Evolutionary conservation across 1,284 basidiomycete genomes (phyloP).

Genomic region (Cystobasidiaceae sp.): DNA sequence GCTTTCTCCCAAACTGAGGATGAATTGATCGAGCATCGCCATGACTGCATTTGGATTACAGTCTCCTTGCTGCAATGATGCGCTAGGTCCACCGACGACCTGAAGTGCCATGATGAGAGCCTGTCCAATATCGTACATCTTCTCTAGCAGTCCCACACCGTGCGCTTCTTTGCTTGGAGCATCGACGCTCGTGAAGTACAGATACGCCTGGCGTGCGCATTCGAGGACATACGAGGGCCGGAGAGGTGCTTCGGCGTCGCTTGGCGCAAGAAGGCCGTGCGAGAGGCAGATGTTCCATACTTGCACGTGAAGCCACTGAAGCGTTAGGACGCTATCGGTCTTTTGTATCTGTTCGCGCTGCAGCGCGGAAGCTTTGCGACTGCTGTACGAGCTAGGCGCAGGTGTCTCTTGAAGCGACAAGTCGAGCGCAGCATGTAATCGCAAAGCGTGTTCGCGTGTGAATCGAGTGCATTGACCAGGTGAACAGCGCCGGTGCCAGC

Average conservation of each 20-base stretch:
- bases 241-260: neutral
- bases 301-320: neutral
- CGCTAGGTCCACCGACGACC: neutral
- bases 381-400: neutral
- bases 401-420: neutral
- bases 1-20: neutral
- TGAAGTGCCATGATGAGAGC: neutral
- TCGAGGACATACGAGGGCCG: slow-evolving; percentile 1
- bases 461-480: neutral
- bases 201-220: neutral
- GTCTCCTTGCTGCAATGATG: neutral
- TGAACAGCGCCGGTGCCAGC: slow-evolving; percentile 18
- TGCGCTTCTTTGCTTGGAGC: slow-evolving; percentile 1
- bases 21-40: neutral
- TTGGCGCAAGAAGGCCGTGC: neutral
- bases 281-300: slow-evolving; percentile 1
- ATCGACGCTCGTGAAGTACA: neutral
- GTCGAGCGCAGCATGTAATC: neutral
- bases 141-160: slow-evolving; percentile 5
- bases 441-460: neutral
- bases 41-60: neutral
- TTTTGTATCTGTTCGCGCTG: neutral
- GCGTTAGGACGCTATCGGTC: neutral
- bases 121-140: slow-evolving; percentile 1
- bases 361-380: neutral